Evolutionary conservation across 23 red algal genomes (phyloP), one percentile per base, ranked within the genome.

Genomic region (Pyropia yezoensis): DNA sequence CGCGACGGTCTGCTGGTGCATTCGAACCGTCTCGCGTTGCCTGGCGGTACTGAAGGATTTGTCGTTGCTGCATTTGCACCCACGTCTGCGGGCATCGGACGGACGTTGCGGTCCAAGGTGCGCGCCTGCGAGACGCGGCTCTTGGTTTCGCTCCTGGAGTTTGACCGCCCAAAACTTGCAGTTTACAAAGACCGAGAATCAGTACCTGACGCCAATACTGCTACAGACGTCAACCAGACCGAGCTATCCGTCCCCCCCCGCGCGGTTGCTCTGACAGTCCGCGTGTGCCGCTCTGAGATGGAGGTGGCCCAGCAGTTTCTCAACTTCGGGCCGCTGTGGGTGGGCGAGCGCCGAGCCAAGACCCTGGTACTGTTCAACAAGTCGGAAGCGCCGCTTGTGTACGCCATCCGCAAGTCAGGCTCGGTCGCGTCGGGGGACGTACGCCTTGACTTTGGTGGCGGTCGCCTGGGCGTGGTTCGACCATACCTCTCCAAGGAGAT

Each of bases 321-420:
- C 54, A 89, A 96, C 76, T 96, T 96, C 56, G 91, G 91, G 17
- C 51, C 45, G 32, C 77, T 96, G 20, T 54, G 49, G 28, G 66
- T 60, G 22, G 85, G 85, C 27, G 91, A 96, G 69, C 91, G 85
- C 58, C 69, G 80, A 45, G 73, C 80, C 29, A 96, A 96, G 74
- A 73, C 66, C 58, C 71, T 96, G 57, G 52, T 83, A 11, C 56
- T 96, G 58, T 77, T 87, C 27, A 96, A 96, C 67, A 63, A 66
- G 39, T 80, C 78, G 53, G 91, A 96, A 50, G 71, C 70, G 49
- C 91, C 83, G 25, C 61, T 88, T 14, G 49, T 96, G 3, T 96
- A 96, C 59, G 84, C 66, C 18, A 77, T 96, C 17, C 69, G 68
- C 52, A 96, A 96, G 61, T 65, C 69, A 25, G 69, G 80, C 52